These are phyloP conservation scores for Paratrimastix pyriformis DNA, from an alignment of 78 protist species.

Conservation along the genomic window DNA sequence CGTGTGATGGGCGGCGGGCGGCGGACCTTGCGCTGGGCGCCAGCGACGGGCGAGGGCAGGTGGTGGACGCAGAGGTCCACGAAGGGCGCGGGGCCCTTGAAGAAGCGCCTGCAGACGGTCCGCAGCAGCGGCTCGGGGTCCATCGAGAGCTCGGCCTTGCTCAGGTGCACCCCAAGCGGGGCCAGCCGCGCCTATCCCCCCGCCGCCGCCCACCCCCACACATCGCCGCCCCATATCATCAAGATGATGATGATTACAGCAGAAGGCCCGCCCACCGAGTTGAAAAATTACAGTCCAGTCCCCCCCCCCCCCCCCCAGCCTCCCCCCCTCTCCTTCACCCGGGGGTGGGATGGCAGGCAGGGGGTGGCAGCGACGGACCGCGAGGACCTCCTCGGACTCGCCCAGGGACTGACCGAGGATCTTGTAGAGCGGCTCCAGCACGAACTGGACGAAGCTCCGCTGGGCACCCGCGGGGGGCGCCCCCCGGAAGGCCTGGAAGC, in stretches of 20 bases:
- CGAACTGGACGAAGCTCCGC: conserved; percentile 80
- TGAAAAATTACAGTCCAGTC: background rate
- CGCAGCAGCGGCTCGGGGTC: conserved; percentile 63
- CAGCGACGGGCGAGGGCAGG: conserved; percentile 70
- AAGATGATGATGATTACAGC: no score
- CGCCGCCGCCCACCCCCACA: no score
- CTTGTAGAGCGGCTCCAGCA: conserved; percentile 93
- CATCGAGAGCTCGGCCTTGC: conserved; percentile 21
- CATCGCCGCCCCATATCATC: no score
- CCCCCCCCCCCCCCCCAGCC: background rate
- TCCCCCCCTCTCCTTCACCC: no score
- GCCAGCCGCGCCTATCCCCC: no score
- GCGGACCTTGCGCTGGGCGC: conserved; percentile 37
- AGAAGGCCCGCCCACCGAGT: no score
- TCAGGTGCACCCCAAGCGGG: no score
- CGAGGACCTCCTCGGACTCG: background rate
- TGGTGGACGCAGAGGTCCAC: conserved; percentile 56
- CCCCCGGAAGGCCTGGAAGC: conserved; percentile 42
- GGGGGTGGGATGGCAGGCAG: no score
- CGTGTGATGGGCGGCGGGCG: no score
- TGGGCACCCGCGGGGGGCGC: background rate
- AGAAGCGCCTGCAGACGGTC: conserved; percentile 54
- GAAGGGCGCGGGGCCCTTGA: conserved; percentile 57
- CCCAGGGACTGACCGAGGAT: conserved; percentile 32
- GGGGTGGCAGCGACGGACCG: no score